Evolutionary conservation across 2,329 filamentous ascomycete species (phyloP), one percentile per base, ranked within the genome.

Genomic region (Penicillium sp.): DNA sequence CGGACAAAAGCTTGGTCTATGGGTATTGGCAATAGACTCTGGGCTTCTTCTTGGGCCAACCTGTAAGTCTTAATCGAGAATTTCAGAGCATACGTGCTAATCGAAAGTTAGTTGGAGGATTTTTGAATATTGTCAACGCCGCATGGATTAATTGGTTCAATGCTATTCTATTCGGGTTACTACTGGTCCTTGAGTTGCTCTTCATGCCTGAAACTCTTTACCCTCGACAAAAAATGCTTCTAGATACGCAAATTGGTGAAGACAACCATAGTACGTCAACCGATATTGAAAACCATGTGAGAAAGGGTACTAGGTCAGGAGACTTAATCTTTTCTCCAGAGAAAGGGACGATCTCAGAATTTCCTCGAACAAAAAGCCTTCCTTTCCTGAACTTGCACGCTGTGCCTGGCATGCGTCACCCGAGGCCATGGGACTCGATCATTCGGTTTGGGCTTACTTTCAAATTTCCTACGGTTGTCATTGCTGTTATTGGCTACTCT

Each of bases 181-280:
- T 84, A 2, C 66, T 83, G 2, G 33, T 78, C 5, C 67, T 78
- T 2, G 78, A 83, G 57, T 49, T 83, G 9, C 60, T 75, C 3
- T 75, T 82, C 53, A 74, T 84, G 59, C 78, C 80, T 1, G 81
- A 84, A 65, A 84, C 82, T 1, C 69, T 84, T 4, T 84, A 84
- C 56, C 81, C 81, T 0, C 75, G 81, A 3, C 74, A 74, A 27
- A 63, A 72, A 4, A 81, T 83, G 78, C 70, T 80, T 1, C 62
- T 54, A n/a, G n/a, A n/a, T n/a, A n/a, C n/a, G n/a, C n/a, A n/a
- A n/a, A n/a, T n/a, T n/a, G n/a, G n/a, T n/a, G n/a, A n/a, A n/a
- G n/a, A n/a, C n/a, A n/a, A n/a, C n/a, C n/a, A n/a, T n/a, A n/a
- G n/a, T n/a, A n/a, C n/a, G n/a, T n/a, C n/a, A n/a, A n/a, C n/a